phyloP scores from a whole-genome alignment of 2,329 filamentous ascomycete genomes.

The Aureobasidium vineae region DNA sequence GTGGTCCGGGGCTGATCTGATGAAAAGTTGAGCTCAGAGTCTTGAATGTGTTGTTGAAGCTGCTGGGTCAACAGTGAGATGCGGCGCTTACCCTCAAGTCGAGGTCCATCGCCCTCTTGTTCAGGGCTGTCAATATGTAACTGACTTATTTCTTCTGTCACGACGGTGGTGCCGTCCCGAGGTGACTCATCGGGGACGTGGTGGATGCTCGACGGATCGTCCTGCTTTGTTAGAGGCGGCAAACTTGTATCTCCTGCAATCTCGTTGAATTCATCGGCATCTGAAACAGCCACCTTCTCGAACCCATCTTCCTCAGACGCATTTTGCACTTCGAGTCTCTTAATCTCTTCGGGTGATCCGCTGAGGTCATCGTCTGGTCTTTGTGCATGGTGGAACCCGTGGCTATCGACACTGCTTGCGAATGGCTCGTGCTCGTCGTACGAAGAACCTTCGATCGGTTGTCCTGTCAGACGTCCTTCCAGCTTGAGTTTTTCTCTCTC shows the following conservation, averaged over 20 bases:
- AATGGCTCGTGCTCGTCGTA: constrained; percentile 58
- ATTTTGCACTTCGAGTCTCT: constrained; percentile 74
- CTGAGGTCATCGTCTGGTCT: constrained; percentile 44
- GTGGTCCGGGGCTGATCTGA: constrained; percentile 36
- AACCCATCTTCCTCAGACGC: constrained; percentile 87
- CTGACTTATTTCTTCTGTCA: constrained; percentile 11
- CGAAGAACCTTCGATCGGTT: constrained; percentile 52
- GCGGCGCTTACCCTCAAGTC: constrained; percentile 36
- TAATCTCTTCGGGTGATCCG: constrained; percentile 63
- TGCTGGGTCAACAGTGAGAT: constrained; percentile 46
- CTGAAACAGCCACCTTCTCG: constrained; percentile 74
- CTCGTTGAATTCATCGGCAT: constrained; percentile 68
- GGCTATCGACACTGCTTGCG: constrained; percentile 52
- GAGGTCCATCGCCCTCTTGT: constrained; percentile 21
- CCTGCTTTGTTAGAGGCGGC: constrained; percentile 28
- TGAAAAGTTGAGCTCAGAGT: constrained; percentile 33
- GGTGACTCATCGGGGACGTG: constrained; percentile 52
- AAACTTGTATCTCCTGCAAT: constrained; percentile 39
- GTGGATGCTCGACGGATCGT: constrained; percentile 24
- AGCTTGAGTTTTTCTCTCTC: constrained; percentile 77
- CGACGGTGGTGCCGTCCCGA: not conserved
- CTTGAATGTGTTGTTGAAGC: constrained; percentile 34
- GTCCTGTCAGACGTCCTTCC: constrained; percentile 68
- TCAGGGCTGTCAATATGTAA: constrained; percentile 17
- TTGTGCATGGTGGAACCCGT: constrained; percentile 52